These are phyloP conservation scores for Coemansia sp. DNA, from an alignment of 192 early-diverging fungal species.

Conservation along the genomic window DNA sequence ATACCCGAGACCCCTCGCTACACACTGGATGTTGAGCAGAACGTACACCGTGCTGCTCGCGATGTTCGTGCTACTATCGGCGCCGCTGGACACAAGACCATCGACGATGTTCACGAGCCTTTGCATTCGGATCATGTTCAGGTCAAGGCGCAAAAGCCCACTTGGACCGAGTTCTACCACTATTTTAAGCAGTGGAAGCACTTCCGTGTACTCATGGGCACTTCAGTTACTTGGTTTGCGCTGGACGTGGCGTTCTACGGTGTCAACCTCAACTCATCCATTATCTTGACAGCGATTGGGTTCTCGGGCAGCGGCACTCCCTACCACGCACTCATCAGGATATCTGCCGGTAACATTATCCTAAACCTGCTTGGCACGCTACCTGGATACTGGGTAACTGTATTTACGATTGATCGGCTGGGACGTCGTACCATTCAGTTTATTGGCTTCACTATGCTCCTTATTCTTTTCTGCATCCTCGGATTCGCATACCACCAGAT, in stretches of 20 bases:
- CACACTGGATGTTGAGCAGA: conserved; percentile 71
- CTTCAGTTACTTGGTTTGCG: conserved; percentile 73
- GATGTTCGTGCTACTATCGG: conserved; percentile 38
- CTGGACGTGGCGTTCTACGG: conserved; percentile 82
- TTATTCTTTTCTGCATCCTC: conserved; percentile 76
- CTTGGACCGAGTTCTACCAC: conserved; percentile 60
- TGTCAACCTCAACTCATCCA: conserved; percentile 76
- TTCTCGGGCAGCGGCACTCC: conserved; percentile 50
- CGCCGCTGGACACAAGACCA: conserved; percentile 6
- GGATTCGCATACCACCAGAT: conserved; percentile 74
- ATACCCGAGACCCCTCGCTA: conserved; percentile 96
- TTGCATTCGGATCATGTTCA: conserved; percentile 49
- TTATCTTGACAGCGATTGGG: conserved; percentile 70
- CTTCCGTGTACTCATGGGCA: conserved; percentile 74
- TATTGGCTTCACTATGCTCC: conserved; percentile 79
- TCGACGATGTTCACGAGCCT: conserved; percentile 38
- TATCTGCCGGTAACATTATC: conserved; percentile 85
- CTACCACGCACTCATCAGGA: conserved; percentile 62
- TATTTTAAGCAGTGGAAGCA: conserved; percentile 84
- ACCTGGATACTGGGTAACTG: conserved; percentile 96
- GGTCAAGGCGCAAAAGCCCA: conserved; percentile 22
- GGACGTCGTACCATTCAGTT: conserved; percentile 92
- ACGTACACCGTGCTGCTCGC: conserved; percentile 41
- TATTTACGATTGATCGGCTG: conserved; percentile 80
- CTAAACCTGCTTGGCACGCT: conserved; percentile 81